Percentiles rank a stretch among this genome's conserved stretches.
Conservation (phyloP, 2,329 filamentous ascomycete genomes). For the Colletotrichum destructivum region DNA sequence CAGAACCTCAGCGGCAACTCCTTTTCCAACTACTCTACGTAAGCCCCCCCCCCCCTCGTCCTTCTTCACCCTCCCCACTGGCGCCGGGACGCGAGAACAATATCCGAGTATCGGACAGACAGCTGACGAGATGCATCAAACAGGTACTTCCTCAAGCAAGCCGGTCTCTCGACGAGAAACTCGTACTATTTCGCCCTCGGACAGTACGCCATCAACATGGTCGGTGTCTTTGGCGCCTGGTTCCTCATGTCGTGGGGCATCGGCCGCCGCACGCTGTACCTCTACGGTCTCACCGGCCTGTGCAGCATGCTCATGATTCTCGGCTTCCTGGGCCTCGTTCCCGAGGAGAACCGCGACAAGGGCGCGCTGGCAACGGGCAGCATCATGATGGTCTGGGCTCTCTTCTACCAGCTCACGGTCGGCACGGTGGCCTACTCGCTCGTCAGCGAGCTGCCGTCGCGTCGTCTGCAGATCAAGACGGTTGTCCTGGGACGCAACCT, state of each 20-base stretch:
- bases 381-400: slow-evolving; percentile 87
- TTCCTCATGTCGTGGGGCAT: slow-evolving; percentile 81
- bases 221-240: slow-evolving; percentile 87
- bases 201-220: slow-evolving; percentile 81
- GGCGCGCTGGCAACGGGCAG: slow-evolving; percentile 84
- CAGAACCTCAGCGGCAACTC: slow-evolving; percentile 76
- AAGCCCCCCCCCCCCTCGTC: slow-evolving; percentile 40
- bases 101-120: background rate
- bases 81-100: too few relatives aligned
- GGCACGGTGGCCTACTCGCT: slow-evolving; percentile 93
- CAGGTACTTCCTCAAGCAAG: slow-evolving; percentile 72
- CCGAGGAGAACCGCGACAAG: slow-evolving; percentile 68
- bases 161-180: slow-evolving; percentile 66
- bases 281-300: slow-evolving; percentile 81
- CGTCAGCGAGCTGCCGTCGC: slow-evolving; percentile 86
- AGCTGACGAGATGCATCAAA: background rate
- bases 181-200: slow-evolving; percentile 75
- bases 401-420: slow-evolving; percentile 89
- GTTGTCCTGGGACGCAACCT: slow-evolving; percentile 87
- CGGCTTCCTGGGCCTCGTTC: slow-evolving; percentile 85
- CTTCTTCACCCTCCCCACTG: background rate
- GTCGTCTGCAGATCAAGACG: slow-evolving; percentile 90
- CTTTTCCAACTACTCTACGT: slow-evolving; percentile 76
- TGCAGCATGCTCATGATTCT: slow-evolving; percentile 85
- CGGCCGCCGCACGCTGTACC: slow-evolving; percentile 82